Evolutionary conservation across 805 yeast genomes (phyloP).

Genomic region (Zygosaccharomyces rouxii): DNA sequence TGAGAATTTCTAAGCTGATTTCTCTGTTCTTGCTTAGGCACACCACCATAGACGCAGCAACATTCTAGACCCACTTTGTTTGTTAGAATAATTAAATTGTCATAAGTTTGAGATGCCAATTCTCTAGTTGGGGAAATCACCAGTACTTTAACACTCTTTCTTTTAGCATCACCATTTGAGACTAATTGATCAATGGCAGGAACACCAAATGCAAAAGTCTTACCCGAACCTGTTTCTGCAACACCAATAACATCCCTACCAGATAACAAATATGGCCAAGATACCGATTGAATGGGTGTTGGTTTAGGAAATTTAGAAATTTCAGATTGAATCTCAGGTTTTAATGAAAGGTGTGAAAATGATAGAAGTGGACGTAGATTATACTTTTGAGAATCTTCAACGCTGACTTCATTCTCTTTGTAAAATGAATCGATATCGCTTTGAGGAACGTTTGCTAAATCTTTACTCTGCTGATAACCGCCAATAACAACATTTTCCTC

Average conservation of each 20-base stretch:
- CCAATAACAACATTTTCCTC: slow-evolving; percentile 7
- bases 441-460: slow-evolving; percentile 42
- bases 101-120: slow-evolving; percentile 89
- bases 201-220: slow-evolving; percentile 94
- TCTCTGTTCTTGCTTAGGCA: slow-evolving; percentile 89
- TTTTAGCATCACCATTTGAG: slow-evolving; percentile 21
- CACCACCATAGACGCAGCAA: slow-evolving; percentile 95
- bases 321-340: slow-evolving; percentile 52
- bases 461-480: slow-evolving; percentile 39
- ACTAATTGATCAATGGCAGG: slow-evolving; percentile 82
- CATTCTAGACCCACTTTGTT: slow-evolving; percentile 59
- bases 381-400: slow-evolving; percentile 60
- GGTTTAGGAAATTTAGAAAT: slow-evolving; percentile 79
- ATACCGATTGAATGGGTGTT: slow-evolving; percentile 89
- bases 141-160: slow-evolving; percentile 60
- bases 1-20: slow-evolving; percentile 59
- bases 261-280: slow-evolving; percentile 86
- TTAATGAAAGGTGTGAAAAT: slow-evolving; percentile 58
- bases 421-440: slow-evolving; percentile 60
- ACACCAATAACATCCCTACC: slow-evolving; percentile 91
- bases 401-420: slow-evolving; percentile 66
- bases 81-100: slow-evolving; percentile 65
- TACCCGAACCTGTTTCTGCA: slow-evolving; percentile 98
- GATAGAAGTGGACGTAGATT: slow-evolving; percentile 63
- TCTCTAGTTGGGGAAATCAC: slow-evolving; percentile 97